A percentile compares a stretch with the other conserved stretches of the same genome.
These are phyloP conservation scores for Musa balbisiana DNA, from an alignment of 202 grass and related monocot genomes.

Conservation along the genomic window DNA sequence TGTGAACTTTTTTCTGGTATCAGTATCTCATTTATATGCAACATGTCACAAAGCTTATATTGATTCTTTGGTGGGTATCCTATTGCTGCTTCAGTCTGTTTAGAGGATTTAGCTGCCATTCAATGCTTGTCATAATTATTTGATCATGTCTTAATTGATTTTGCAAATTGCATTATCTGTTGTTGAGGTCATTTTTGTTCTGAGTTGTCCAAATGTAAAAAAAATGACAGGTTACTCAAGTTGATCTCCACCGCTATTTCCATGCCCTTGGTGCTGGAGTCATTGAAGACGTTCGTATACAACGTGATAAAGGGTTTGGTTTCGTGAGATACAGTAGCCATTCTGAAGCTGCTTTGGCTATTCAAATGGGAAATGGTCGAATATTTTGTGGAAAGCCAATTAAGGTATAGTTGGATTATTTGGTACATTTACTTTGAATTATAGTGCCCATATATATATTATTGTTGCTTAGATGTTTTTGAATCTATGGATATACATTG, in stretches of 20 bases:
- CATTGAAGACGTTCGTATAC: conserved; percentile 44
- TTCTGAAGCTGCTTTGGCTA: conserved; percentile 42
- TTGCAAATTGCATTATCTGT: background rate
- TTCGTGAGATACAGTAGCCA: conserved; percentile 51
- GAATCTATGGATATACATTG: too few species aligned
- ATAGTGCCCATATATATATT: too few species aligned
- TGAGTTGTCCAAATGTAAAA: background rate
- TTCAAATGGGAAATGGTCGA: conserved; percentile 41
- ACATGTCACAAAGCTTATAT: too few species aligned
- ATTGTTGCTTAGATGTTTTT: too few species aligned
- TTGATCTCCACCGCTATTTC: conserved; percentile 42
- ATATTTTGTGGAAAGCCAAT: conserved; percentile 44
- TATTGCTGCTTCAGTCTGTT: background rate
- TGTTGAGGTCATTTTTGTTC: background rate
- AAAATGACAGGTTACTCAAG: conserved; percentile 41
- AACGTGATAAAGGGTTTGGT: conserved; percentile 52
- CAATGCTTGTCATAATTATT: background rate
- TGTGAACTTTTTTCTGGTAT: too few species aligned
- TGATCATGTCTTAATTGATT: background rate
- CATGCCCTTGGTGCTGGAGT: conserved; percentile 42
- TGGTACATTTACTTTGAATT: too few species aligned
- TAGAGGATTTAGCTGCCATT: background rate
- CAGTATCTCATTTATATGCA: too few species aligned
- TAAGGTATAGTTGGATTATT: conserved; percentile 27
- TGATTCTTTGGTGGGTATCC: background rate